Base-by-base conservation (phyloP, 352 stramenopile species). In the Aphanomyces astaci region DNA sequence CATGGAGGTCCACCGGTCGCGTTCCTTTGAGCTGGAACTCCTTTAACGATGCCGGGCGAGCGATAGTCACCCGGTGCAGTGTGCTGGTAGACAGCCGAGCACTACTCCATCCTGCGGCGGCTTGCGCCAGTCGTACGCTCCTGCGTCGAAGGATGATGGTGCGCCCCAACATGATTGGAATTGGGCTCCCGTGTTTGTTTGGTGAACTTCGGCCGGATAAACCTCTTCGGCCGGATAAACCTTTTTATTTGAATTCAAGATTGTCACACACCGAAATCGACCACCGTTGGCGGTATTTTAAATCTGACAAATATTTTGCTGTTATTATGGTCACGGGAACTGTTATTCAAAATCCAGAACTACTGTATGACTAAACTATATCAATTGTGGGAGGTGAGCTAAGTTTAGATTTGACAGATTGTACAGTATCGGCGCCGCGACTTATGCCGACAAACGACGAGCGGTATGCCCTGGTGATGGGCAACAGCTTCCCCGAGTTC, bases 21-120 rank as follows among this genome's bases (percentile, higher is more conserved):
- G 60, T 33, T 24, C 30, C 45, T 25, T 66, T 66, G 30, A 66
- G 39, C 28, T 66, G 60, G 10, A 66, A 17, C 31, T 66, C 60
- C 15, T 59, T 66, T 19, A 66, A 28, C 0, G 19, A 28, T 15
- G 17, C 40, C 22, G 40, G 40, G 40, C 17, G 40, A 49, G 40
- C 15, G 22, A 49, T 49, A 15, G 22, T n/a, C 22, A 49, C 40
- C 17, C 40, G 40, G 40, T 49, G 40, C 17, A 0, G 40, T n/a
- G 40, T n/a, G 22, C 40, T n/a, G 22, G 40, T 49, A 15, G 40
- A 49, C 22, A 49, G 40, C 17, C 40, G 40, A 15, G 40, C 40
- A n/a, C 17, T n/a, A 49, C 40, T 49, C 40, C 40, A 49, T 49
- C 15, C 1, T n/a, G 40, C 15, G 22, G 15, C 15, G 22, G 40